phyloP scores from a whole-genome alignment of 1,284 basidiomycete genomes.

The Cryptococcus sp. region DNA sequence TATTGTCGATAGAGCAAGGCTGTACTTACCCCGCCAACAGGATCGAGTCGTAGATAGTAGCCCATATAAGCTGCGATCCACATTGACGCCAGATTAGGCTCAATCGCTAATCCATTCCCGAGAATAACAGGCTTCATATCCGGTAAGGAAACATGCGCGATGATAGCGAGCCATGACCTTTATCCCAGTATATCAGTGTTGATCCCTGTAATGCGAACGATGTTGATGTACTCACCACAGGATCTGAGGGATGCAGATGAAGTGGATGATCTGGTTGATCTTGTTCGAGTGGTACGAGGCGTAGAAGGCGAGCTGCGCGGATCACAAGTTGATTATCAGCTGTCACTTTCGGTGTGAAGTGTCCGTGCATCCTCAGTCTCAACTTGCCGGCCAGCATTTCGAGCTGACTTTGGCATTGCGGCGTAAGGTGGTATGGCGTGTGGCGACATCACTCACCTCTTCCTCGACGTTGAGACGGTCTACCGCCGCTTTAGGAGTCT shows the following conservation, averaged over 20 bases:
- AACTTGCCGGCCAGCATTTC: too few relatives aligned
- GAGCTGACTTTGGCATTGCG: not conserved
- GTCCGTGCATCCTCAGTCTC: too few relatives aligned
- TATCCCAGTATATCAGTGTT: not conserved
- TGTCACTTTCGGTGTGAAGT: not conserved
- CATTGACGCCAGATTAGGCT: slow-evolving; percentile 65
- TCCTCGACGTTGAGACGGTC: slow-evolving; percentile 33
- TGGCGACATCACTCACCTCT: slow-evolving; percentile 25
- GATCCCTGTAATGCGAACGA: not conserved
- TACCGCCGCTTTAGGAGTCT: too few relatives aligned
- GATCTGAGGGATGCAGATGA: slow-evolving; percentile 76
- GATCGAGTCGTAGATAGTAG: slow-evolving; percentile 78
- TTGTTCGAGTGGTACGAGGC: slow-evolving; percentile 82
- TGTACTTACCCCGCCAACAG: slow-evolving; percentile 71
- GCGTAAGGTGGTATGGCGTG: not conserved
- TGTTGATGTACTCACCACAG: slow-evolving; percentile 63
- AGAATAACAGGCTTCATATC: slow-evolving; percentile 1
- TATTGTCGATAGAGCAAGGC: not conserved
- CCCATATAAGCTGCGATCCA: slow-evolving; percentile 61
- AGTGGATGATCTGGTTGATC: slow-evolving; percentile 76
- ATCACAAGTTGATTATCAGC: not conserved
- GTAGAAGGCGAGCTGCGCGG: slow-evolving; percentile 74
- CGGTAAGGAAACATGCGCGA: slow-evolving; percentile 14
- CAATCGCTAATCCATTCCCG: slow-evolving; percentile 64
- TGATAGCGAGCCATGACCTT: slow-evolving; percentile 24